Evolutionary conservation across 495 filamentous ascomycete species (phyloP), one percentile per base, ranked within the genome.

Genomic region (Neurospora sp.): DNA sequence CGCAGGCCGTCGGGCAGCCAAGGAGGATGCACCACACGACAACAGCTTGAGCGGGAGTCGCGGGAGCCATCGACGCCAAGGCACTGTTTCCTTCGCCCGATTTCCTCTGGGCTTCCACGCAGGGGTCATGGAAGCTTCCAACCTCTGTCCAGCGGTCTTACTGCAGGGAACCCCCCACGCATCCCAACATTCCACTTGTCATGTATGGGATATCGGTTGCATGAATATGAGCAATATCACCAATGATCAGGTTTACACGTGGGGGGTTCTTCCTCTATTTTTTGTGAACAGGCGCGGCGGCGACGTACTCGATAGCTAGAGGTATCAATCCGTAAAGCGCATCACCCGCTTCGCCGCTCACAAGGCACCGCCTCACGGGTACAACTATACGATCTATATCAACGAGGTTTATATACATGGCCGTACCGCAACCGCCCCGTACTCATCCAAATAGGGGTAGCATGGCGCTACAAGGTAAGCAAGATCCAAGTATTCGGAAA

Each of bases 71-170:
- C 46, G 72, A 18, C 46, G 74, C 78, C 76, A 80, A 76, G 72
- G 61, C 44, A 39, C 65, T 68, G 22, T 68, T 40, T 65, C 39
- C 22, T 46, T 69, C 38, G 39, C 18, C 44, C 20, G 37, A 39
- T 61, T 7, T 31, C 76, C 69, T 39, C 59, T 16, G 46, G 35
- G 72, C 73, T 79, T 79, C 74, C 59, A 75, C 68, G 72, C 76
- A 75, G 73, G 76, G 73, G 61, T 75, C 41, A 70, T 71, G 70
- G 75, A 74, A 76, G 73, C 70, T 70, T 71, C 71, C 53, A 61
- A 61, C 53, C 35, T 35, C 27, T 35, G 14, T 61, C 12, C 53
- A 61, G 27, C 5, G 27, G 11, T 61, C 12, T 35, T 35, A 35
- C 53, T 61, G 22, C 53, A 61, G 27, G 53, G 27, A 61, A 61